A percentile compares a stretch with the other conserved stretches of the same genome.
These are phyloP conservation scores for Tricholoma bakamatsutake DNA, from an alignment of 768 basidiomycete species.

Conservation along the genomic window DNA sequence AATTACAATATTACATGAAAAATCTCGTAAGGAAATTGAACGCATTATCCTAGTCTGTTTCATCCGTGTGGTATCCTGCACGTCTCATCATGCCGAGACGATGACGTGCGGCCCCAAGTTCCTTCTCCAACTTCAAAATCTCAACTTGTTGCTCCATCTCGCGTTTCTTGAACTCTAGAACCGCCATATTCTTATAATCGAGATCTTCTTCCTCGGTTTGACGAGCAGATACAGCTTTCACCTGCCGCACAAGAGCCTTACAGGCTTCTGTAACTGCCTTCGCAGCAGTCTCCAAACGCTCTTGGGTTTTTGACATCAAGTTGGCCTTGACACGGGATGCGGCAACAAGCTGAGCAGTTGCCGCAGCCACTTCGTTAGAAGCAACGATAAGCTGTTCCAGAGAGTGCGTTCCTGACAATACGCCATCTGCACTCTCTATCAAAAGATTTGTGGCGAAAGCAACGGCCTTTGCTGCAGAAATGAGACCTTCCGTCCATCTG, in stretches of 20 bases:
- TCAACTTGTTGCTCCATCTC: slow-evolving; percentile 99
- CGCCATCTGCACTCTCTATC: slow-evolving; percentile 97
- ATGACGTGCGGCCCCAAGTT: slow-evolving; percentile 82
- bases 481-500: slow-evolving; percentile 98
- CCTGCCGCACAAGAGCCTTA: slow-evolving; percentile 92
- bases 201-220: slow-evolving; percentile 76
- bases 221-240: slow-evolving; percentile 89
- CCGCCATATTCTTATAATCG: slow-evolving; percentile 89
- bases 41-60: slow-evolving; percentile 48
- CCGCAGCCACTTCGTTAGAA: slow-evolving; percentile 97
- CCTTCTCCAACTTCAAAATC: slow-evolving; percentile 94
- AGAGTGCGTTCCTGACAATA: slow-evolving; percentile 93
- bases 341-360: slow-evolving; percentile 97
- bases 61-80: slow-evolving; percentile 85
- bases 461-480: slow-evolving; percentile 96
- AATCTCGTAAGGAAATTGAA: slow-evolving; percentile 4
- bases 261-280: slow-evolving; percentile 98
- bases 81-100: slow-evolving; percentile 80
- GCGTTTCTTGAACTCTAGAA: slow-evolving; percentile 90
- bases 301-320: slow-evolving; percentile 98
- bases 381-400: slow-evolving; percentile 98
- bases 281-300: slow-evolving; percentile 90
- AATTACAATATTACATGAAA: slow-evolving; percentile 11
- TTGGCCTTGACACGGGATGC: slow-evolving; percentile 98
- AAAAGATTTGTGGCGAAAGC: slow-evolving; percentile 94